Conservation (phyloP, 108 stramenopile species). For the Parmales sp. region DNA sequence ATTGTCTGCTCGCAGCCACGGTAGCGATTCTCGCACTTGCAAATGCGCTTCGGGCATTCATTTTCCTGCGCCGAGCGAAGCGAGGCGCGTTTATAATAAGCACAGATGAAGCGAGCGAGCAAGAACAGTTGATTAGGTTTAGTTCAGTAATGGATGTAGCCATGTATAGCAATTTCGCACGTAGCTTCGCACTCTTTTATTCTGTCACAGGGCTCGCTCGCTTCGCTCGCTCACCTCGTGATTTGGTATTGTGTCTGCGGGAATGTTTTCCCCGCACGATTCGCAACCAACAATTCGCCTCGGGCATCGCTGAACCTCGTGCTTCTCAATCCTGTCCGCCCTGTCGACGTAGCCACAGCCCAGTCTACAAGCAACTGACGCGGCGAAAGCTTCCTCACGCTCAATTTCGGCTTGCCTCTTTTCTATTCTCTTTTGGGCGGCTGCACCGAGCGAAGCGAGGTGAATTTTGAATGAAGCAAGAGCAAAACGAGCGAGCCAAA, state of each 20-base stretch:
- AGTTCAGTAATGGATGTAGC: no score
- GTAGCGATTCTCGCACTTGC: background rate
- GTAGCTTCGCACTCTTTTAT: no score
- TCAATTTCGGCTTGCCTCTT: background rate
- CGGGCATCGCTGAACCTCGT: constrained; percentile 11
- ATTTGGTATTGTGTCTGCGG: background rate
- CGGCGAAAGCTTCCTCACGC: background rate
- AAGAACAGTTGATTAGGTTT: no score
- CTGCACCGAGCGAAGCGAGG: background rate
- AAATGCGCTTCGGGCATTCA: background rate
- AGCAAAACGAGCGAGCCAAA: no score
- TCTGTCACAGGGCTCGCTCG: no score
- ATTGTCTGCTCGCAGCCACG: constrained; percentile 5
- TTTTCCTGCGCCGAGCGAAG: no score
- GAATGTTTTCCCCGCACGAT: background rate
- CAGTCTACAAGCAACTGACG: background rate
- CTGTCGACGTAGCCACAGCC: constrained; percentile 7
- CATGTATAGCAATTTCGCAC: no score
- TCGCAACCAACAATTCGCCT: background rate
- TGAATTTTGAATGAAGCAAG: no score
- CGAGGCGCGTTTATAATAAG: no score
- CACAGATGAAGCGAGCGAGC: no score
- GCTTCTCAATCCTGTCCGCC: constrained; percentile 5
- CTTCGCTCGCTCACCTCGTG: constrained; percentile 9
- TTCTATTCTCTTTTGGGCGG: no score